Base-by-base conservation (phyloP, 495 filamentous ascomycete species). In the Diplogelasinospora grovesii region DNA sequence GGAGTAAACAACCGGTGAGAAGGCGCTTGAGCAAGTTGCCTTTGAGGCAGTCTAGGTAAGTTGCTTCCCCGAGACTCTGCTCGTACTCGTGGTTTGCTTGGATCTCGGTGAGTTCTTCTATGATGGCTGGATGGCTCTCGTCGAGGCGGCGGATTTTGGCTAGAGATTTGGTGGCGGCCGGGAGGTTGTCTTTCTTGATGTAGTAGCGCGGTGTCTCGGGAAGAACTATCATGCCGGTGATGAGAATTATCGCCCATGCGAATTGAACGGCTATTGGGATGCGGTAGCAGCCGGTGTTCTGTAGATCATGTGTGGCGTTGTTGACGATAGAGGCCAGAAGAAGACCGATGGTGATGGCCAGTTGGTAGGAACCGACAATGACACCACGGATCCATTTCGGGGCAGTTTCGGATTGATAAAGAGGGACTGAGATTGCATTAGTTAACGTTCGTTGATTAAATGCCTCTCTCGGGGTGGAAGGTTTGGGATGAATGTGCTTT, bases 61-160 rank as follows among this genome's bases (percentile, higher is more conserved):
- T n/a, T n/a, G n/a, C n/a, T n/a, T n/a, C n/a, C n/a, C n/a, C n/a
- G n/a, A n/a, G n/a, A n/a, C n/a, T n/a, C n/a, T n/a, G 57, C 58
- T 89, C 85, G 55, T 81, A 81, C 53, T 89, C 83, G 59, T 89
- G 74, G 67, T 86, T 88, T 45, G 84, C 83, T 43, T 82, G 73
- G 56, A 92, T 87, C 61, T 92, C 86, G 18, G 79, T 66, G 11
- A 89, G 73, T 51, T 92, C 86, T 26, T 74, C 70, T 46, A 75
- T 51, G 49, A 92, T 59, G 45, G 74, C 71, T 1, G 73, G 66
- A 39, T 81, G 76, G 20, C 82, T 78, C 20, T 71, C 20, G n/a
- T 79, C 68, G 45, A 87, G 72, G 41, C 78, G 74, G 30, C 86
- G 81, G 15, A 90, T 71, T 41, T 70, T 71, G 23, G 74, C 63